phyloP scores from a whole-genome alignment of 1,139 yeast genomes.

The Taphrina sp. region DNA sequence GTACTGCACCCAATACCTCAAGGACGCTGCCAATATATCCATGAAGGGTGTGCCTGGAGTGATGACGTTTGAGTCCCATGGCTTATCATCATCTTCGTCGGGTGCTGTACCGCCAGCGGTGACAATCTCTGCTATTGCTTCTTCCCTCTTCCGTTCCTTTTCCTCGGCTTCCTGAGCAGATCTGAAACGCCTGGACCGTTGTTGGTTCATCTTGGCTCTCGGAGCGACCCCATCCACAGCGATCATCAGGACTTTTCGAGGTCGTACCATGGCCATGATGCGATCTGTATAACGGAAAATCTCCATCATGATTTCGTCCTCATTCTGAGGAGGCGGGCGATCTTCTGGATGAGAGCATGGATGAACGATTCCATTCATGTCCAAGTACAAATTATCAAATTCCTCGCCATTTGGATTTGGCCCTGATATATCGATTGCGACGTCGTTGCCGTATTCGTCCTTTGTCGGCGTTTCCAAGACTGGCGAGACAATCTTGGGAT shows the following conservation, averaged over 20 bases:
- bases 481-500: constrained; percentile 90
- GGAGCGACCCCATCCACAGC: constrained; percentile 99
- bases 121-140: constrained; percentile 52
- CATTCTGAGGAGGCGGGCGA: constrained; percentile 88
- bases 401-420: constrained; percentile 92
- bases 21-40: constrained; percentile 80
- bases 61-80: constrained; percentile 90
- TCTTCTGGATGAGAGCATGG: constrained; percentile 97
- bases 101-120: constrained; percentile 47
- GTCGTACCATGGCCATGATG: constrained; percentile 89
- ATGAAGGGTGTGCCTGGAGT: constrained; percentile 99
- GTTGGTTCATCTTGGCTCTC: constrained; percentile 98
- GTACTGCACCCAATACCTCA: constrained; percentile 87
- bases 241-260: constrained; percentile 80
- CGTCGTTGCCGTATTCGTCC: constrained; percentile 55
- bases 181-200: constrained; percentile 93
- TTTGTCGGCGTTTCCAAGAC: constrained; percentile 72
- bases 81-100: constrained; percentile 50
- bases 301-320: constrained; percentile 91
- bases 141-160: constrained; percentile 44
- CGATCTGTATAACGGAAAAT: constrained; percentile 86
- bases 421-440: constrained; percentile 65
- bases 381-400: constrained; percentile 74
- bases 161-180: constrained; percentile 89
- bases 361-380: constrained; percentile 97